Conservation (phyloP, 2,329 filamentous ascomycete species). For the Magnaporthiopsis incrustans region DNA sequence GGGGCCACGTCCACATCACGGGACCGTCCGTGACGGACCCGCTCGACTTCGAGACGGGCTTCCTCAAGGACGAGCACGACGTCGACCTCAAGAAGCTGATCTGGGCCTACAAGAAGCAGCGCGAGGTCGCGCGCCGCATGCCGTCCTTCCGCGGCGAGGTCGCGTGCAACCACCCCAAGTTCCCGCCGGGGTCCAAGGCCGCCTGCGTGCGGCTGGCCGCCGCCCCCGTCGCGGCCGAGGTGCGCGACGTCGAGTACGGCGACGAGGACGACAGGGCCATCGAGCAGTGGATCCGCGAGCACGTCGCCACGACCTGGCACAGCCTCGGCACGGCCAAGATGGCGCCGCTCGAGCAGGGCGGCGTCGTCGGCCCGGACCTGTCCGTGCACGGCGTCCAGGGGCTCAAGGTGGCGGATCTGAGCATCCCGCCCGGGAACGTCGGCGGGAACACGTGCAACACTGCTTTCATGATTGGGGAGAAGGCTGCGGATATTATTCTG, state of each 20-base stretch:
- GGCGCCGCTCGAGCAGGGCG: slow-evolving; percentile 28
- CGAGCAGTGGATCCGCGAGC: slow-evolving; percentile 29
- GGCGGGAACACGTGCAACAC: slow-evolving; percentile 39
- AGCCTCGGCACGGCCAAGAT: slow-evolving; percentile 33
- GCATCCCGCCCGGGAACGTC: slow-evolving; percentile 27
- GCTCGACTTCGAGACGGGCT: slow-evolving; percentile 44
- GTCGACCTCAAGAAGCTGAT: slow-evolving; percentile 46
- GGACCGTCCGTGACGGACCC: slow-evolving; percentile 25
- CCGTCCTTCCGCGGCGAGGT: slow-evolving; percentile 27
- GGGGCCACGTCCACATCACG: slow-evolving; percentile 49
- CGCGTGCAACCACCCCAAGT: slow-evolving; percentile 15
- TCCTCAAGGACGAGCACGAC: slow-evolving; percentile 34
- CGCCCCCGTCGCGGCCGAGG: slow-evolving; percentile 16
- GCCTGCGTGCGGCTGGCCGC: slow-evolving; percentile 10
- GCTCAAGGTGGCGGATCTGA: slow-evolving; percentile 30
- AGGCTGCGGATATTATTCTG: slow-evolving; percentile 30
- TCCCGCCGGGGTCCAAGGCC: slow-evolving; percentile 14
- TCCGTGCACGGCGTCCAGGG: slow-evolving; percentile 32
- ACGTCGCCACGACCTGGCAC: slow-evolving; percentile 33
- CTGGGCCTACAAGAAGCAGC: slow-evolving; percentile 39
- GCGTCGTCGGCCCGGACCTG: slow-evolving; percentile 33
- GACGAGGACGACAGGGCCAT: slow-evolving; percentile 37
- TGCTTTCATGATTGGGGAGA: slow-evolving; percentile 40
- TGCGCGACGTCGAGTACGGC: slow-evolving; percentile 28
- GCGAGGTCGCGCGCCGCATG: slow-evolving; percentile 36